A percentile compares a stretch with the other conserved stretches of the same genome.
phyloP scores from a whole-genome alignment of 371 early-diverging fungal genomes.

The Chytridiales sp. region DNA sequence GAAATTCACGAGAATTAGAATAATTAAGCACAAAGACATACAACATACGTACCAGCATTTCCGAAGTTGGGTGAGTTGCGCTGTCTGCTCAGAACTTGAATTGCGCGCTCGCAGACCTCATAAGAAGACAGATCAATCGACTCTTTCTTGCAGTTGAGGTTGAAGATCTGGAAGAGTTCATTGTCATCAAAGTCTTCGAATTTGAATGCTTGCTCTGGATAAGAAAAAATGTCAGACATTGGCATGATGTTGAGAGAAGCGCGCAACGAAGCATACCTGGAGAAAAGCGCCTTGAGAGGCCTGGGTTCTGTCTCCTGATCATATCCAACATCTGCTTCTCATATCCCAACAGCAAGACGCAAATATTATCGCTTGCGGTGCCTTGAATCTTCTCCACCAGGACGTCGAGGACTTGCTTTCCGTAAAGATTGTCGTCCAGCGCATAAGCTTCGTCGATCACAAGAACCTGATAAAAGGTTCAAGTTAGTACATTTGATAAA shows the following conservation, averaged over 20 bases:
- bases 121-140: constrained; percentile 14
- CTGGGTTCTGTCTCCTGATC: constrained; percentile 38
- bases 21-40: no score
- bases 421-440: constrained; percentile 30
- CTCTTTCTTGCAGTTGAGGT: constrained; percentile 13
- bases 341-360: constrained; percentile 39
- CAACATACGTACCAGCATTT: no score
- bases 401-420: constrained; percentile 39
- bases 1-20: no score
- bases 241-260: no score
- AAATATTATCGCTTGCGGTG: constrained; percentile 32
- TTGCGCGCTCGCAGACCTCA: constrained; percentile 13
- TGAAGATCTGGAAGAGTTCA: constrained; percentile 32
- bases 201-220: constrained; percentile 33
- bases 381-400: constrained; percentile 42
- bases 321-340: constrained; percentile 35
- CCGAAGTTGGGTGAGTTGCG: constrained; percentile 37
- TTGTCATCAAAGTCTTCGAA: constrained; percentile 36
- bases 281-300: constrained; percentile 37
- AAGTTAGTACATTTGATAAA: background rate
- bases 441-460: constrained; percentile 42
- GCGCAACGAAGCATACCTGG: no score
- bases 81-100: constrained; percentile 30
- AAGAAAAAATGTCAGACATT: no score
- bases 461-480: constrained; percentile 19